Evolutionary conservation across 148 eudicot species (phyloP), one percentile per base, ranked within the genome.

Genomic region (Vaccinium corymbosum): DNA sequence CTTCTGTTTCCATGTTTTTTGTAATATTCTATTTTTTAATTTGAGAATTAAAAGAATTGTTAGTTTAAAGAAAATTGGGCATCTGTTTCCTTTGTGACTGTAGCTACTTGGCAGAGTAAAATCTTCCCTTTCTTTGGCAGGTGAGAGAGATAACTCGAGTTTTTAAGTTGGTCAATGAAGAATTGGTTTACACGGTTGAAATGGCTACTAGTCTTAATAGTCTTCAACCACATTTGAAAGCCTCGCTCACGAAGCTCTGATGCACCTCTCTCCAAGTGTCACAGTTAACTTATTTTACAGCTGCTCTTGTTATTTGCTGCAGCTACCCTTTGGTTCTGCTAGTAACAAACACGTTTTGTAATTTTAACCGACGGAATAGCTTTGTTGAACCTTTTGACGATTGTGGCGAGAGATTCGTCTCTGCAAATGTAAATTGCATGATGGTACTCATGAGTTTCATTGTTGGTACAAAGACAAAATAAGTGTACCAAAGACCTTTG

Each of bases 141-240:
- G 93, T 91, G 68, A 89, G 62, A 76, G 88, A 86, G 89, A 91
- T 91, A 53, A 78, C 86, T 75, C 85, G 93, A 79, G 86, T 83
- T 79, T 91, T 89, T 75, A 88, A 89, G 80, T 7, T 91, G 85
- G 88, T 73, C 27, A 72, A 85, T 62, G 91, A 86, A 22, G 93
- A 87, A 78, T 62, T 91, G 16, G 61, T 83, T 62, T 91, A 91
- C 27, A 89, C 64, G 50, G 91, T 91, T 83, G 89, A 86, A 61
- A 91, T 91, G 93, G 88, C 89, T 20, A 91, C 93, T 25, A 84
- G 80, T 79, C 78, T 79, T 51, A 86, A 85, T 17, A 71, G 81
- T 75, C 83, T 84, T 68, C 91, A 87, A 62, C 73, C 88, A 6
- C 93, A 91, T 84, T 55, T 91, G 86, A 91, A 83, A 84, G 93